Conservation (phyloP, 2,329 filamentous ascomycete genomes). For the Lachnellula occidentalis region DNA sequence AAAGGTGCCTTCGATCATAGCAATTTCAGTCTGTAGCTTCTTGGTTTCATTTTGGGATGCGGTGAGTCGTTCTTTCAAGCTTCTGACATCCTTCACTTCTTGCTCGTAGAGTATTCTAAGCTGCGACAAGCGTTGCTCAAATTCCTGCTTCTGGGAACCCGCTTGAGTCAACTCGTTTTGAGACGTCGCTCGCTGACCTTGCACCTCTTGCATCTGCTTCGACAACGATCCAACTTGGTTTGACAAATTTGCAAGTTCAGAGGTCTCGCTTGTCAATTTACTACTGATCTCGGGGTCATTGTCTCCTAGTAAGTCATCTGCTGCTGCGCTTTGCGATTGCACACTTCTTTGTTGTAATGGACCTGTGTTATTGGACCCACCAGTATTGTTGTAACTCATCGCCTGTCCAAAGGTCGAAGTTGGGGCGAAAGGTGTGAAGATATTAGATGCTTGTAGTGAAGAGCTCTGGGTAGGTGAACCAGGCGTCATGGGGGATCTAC, state of each 20-base stretch:
- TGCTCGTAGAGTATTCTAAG: constrained; percentile 87
- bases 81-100: constrained; percentile 80
- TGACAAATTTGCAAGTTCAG: constrained; percentile 89
- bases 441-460: constrained; percentile 26
- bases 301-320: constrained; percentile 87
- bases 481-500: constrained; percentile 32
- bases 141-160: constrained; percentile 83
- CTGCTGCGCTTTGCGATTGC: constrained; percentile 41
- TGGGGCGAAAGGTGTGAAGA: constrained; percentile 86
- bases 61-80: constrained; percentile 76
- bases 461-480: constrained; percentile 24
- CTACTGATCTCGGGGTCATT: constrained; percentile 83
- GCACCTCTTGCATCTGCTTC: constrained; percentile 90
- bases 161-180: constrained; percentile 80
- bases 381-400: constrained; percentile 71
- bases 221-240: constrained; percentile 90
- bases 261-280: constrained; percentile 81
- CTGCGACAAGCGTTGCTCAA: constrained; percentile 82
- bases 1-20: constrained; percentile 73
- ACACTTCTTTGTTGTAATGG: constrained; percentile 31
- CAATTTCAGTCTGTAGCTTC: constrained; percentile 78
- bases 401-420: constrained; percentile 88
- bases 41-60: constrained; percentile 73
- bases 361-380: constrained; percentile 40
- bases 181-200: constrained; percentile 70